Evolutionary conservation across 2,329 filamentous ascomycete genomes (phyloP).

Genomic region (Juglanconis juglandina): DNA sequence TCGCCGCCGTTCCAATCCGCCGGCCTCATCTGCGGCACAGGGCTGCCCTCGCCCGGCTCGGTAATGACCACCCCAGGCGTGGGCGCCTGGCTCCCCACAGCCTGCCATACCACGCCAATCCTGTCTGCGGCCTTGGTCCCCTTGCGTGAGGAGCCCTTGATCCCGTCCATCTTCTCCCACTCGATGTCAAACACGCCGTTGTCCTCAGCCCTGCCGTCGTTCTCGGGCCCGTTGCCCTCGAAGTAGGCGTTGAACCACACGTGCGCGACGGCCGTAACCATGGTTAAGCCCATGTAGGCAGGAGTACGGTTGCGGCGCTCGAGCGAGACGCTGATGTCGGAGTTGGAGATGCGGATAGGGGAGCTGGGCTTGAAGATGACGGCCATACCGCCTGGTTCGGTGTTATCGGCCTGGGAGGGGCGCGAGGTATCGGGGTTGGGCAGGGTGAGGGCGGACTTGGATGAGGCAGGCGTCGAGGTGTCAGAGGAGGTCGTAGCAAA

Average conservation of each 20-base stretch:
- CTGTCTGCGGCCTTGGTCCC: conserved; percentile 78
- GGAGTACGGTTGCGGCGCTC: conserved; percentile 79
- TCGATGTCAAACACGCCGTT: conserved; percentile 61
- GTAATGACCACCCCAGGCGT: conserved; percentile 47
- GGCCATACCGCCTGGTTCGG: conserved; percentile 62
- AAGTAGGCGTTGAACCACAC: conserved; percentile 98
- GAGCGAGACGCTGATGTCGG: conserved; percentile 86
- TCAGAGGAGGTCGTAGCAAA: conserved; percentile 6
- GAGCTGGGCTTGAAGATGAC: conserved; percentile 73
- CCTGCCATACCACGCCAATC: conserved; percentile 80
- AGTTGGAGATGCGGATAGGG: conserved; percentile 69
- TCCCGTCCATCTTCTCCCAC: conserved; percentile 78
- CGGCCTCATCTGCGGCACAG: conserved; percentile 65
- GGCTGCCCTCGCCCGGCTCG: conserved; percentile 64
- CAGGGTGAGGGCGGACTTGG: conserved; percentile 15
- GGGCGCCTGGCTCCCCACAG: conserved; percentile 28
- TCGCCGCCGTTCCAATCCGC: conserved; percentile 72
- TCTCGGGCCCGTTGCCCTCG: conserved; percentile 74
- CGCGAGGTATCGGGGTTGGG: conserved; percentile 10
- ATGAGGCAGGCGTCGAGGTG: conserved; percentile 13
- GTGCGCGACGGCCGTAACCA: conserved; percentile 90
- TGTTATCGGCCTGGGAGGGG: conserved; percentile 11
- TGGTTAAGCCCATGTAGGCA: conserved; percentile 74
- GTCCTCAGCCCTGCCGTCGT: conserved; percentile 60
- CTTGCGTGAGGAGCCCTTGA: conserved; percentile 83